phyloP scores from a whole-genome alignment of 2,329 filamentous ascomycete genomes.

The Pleurostoma richardsiae region DNA sequence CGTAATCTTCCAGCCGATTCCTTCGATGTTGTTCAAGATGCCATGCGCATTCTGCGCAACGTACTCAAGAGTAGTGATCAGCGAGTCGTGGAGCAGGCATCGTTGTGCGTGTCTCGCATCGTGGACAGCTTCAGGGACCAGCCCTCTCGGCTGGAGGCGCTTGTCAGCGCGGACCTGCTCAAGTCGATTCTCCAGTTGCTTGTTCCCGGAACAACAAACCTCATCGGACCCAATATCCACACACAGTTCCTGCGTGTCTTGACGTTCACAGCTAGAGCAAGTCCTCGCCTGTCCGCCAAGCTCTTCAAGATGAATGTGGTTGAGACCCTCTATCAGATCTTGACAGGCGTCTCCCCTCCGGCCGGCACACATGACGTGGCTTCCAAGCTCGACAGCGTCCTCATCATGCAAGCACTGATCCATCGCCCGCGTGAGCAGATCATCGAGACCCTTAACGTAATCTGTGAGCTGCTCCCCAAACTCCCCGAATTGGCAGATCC shows the following conservation, averaged over 20 bases:
- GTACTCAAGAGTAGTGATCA: constrained; percentile 91
- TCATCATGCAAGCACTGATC: constrained; percentile 98
- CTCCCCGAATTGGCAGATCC: constrained; percentile 53
- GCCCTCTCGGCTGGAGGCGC: constrained; percentile 80
- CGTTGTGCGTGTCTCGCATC: constrained; percentile 89
- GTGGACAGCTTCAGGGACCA: constrained; percentile 95
- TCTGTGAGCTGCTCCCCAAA: constrained; percentile 86
- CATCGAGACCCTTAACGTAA: constrained; percentile 93
- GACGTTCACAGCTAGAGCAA: constrained; percentile 84
- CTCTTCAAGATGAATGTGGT: constrained; percentile 95
- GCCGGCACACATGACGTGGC: constrained; percentile 70
- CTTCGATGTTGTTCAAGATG: constrained; percentile 84
- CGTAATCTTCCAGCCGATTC: constrained; percentile 93
- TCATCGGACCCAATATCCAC: constrained; percentile 91
- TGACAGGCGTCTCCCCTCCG: constrained; percentile 92
- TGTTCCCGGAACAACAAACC: constrained; percentile 88
- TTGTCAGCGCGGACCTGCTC: constrained; percentile 84
- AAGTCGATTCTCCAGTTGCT: constrained; percentile 81
- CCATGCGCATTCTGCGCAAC: constrained; percentile 92
- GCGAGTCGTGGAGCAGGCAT: constrained; percentile 93
- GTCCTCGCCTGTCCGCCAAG: constrained; percentile 80
- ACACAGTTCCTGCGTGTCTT: constrained; percentile 93
- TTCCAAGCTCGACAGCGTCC: constrained; percentile 87
- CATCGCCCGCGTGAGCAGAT: constrained; percentile 94
- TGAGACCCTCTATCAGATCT: constrained; percentile 93